Evolutionary conservation across 176 grass and related monocot species (phyloP), one percentile per base, ranked within the genome.

Genomic region (Eleusine indica): DNA sequence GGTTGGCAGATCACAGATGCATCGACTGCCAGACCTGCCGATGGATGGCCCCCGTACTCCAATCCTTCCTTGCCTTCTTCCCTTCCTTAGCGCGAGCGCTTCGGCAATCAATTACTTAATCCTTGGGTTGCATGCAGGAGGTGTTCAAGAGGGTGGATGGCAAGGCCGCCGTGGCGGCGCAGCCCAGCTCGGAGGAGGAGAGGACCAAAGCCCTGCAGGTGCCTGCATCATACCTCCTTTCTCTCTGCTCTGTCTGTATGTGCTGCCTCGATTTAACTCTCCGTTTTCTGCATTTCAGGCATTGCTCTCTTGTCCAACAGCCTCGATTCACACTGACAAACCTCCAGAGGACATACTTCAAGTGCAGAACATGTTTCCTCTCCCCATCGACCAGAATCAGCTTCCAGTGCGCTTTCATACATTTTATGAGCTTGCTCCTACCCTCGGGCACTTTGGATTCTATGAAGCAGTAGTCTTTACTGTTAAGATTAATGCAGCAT

Each of bases 11-110:
- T 66, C 87, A 88, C 18, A 79, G 79, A 3, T 98, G 95, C 84
- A 98, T 98, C 75, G 95, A 98, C 53, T 98, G 95, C 83, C 86
- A 89, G 69, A 91, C 92, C 61, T 98, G 95, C 82, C 92, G 95
- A 62, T 98, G 95, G 95, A 98, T 98, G 88, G 95, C 95, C 53
- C 92, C 95, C 68, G 90, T 90, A 53, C 46, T 74, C 32, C 15
- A 4, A 14, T 2, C 6, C 7, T 29, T 16, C 30, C 12, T 4
- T 37, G 3, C 14, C 64, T 66, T 18, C 28, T 37, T 38, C 7
- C 5, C 15, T 18, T 38, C 19, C 35, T 40, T 39, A 17, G 8
- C 6, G 30, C 64, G 29, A n/a, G 60, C 60, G 2, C 66, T 53
- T 57, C 51, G 52, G 0, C 53, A 60, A 60, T 58, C 37, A 2